phyloP scores from a whole-genome alignment of 345 rosid genomes.

The Noccaea bulbosa region DNA sequence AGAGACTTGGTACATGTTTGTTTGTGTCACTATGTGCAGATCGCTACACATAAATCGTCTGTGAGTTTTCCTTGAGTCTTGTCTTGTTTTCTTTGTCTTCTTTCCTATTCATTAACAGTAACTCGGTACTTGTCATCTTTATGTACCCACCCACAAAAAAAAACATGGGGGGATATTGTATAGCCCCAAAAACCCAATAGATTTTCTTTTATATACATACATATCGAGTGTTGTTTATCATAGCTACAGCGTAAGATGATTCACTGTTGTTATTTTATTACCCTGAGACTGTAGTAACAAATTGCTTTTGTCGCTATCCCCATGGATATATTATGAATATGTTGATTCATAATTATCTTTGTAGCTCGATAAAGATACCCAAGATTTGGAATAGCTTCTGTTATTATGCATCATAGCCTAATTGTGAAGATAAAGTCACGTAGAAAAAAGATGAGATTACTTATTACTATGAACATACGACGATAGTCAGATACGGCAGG shows the following conservation, averaged over 20 bases:
- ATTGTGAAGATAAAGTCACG: conserved; percentile 1
- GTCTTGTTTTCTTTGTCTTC: conserved; percentile 15
- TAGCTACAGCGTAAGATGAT: not conserved
- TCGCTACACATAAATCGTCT: conserved; percentile 16
- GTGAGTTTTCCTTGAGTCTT: conserved; percentile 25
- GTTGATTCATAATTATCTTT: not conserved
- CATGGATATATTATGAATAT: not conserved
- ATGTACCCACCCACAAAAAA: conserved; percentile 23
- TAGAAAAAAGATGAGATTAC: not conserved
- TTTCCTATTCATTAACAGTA: conserved; percentile 1
- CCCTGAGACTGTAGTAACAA: not conserved
- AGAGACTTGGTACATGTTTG: conserved; percentile 36
- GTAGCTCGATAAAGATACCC: not conserved
- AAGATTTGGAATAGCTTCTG: not conserved
- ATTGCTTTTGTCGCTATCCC: conserved; percentile 2
- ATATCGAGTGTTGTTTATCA: conserved; percentile 14
- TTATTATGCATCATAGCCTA: not conserved
- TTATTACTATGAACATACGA: not conserved
- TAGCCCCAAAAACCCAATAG: conserved; percentile 38
- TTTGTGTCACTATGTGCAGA: conserved; percentile 25
- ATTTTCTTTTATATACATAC: conserved; percentile 8
- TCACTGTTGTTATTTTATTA: not conserved
- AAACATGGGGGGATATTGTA: conserved; percentile 40
- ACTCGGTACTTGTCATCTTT: conserved; percentile 18
- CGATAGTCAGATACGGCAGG: no score